Base-by-base conservation (phyloP, 2,329 filamentous ascomycete species). In the Monosporascus sp. region DNA sequence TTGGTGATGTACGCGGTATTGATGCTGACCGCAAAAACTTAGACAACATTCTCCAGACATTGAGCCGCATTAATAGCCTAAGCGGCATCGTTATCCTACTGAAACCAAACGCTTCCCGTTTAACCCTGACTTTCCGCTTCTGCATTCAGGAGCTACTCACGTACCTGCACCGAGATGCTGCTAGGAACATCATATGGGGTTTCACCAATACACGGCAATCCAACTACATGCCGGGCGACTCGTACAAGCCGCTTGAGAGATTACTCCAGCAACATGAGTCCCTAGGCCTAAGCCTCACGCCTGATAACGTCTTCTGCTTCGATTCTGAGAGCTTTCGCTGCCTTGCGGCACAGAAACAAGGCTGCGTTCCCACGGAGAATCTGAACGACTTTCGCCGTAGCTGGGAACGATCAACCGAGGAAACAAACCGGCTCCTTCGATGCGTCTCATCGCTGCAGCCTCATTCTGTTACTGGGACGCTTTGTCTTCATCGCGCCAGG, bases 321-420 rank as follows among this genome's bases (percentile, higher is more conserved):
- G 73, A 76, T 54, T 74, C 72, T 1, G 72, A 76, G 58, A 70
- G 69, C 37, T 76, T 76, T 54, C 70, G 72, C 5, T 75, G 65
- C 48, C 62, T 76, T 0, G 72, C 72, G 2, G 71, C 72, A 1
- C 55, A 55, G 37, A 71, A 71, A 54, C 58, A 69, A 9, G 65
- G 57, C 16, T 17, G 53, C 4, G 44, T 68, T 19, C 50, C 57
- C 8, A 65, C 74, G 60, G 57, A 54, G 6, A 61, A 71, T 49
- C 56, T 65, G 41, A 62, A 68, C 8, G 71, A 73, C 47, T 66
- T 63, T 46, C 54, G 56, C 2, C 62, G 65, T 7, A 72, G 70
- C 56, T 75, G 73, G 72, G 50, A 67, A 7, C 61, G 70, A 16
- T 74, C 71, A 5, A 55, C 58, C 7, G 52, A 56, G 0, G 68